A percentile compares a stretch with the other conserved stretches of the same genome.
These are phyloP conservation scores for Gaeumannomyces sp. DNA, from an alignment of 2,329 filamentous ascomycete genomes.

Conservation along the genomic window DNA sequence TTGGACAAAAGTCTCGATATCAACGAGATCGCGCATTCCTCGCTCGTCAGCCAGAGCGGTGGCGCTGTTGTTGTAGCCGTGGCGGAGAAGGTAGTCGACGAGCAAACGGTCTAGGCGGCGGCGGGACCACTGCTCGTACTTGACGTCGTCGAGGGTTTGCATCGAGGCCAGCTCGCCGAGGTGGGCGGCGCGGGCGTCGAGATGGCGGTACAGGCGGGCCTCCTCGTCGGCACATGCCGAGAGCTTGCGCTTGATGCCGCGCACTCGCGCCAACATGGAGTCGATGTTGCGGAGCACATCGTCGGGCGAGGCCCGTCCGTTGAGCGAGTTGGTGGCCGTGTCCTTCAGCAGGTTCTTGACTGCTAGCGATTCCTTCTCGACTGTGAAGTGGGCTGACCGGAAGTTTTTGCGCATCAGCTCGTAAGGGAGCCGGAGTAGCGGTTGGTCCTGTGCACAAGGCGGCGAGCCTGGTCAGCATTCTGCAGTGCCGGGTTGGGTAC, in stretches of 20 bases:
- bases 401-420: slow-evolving; percentile 94
- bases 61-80: slow-evolving; percentile 76
- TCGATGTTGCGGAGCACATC: slow-evolving; percentile 79
- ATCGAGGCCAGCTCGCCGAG: slow-evolving; percentile 76
- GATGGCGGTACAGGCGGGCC: slow-evolving; percentile 65
- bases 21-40: slow-evolving; percentile 73
- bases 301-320: slow-evolving; percentile 54
- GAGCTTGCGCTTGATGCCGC: slow-evolving; percentile 83
- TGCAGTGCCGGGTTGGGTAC: neutral
- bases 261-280: slow-evolving; percentile 76
- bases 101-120: slow-evolving; percentile 75
- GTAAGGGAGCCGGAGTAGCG: slow-evolving; percentile 84
- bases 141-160: slow-evolving; percentile 77
- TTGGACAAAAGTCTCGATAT: slow-evolving; percentile 79
- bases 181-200: slow-evolving; percentile 71
- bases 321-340: slow-evolving; percentile 60
- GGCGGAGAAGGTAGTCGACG: slow-evolving; percentile 85
- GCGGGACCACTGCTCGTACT: slow-evolving; percentile 87
- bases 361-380: slow-evolving; percentile 63
- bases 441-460: slow-evolving; percentile 66
- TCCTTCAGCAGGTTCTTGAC: slow-evolving; percentile 57
- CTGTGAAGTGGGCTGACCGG: slow-evolving; percentile 70
- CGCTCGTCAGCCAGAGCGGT: slow-evolving; percentile 67
- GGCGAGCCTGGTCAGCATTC: slow-evolving; percentile 1
- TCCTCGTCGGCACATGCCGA: slow-evolving; percentile 73